Base-by-base conservation (phyloP, 805 yeast genomes). In the Ogataea salicorniae region DNA sequence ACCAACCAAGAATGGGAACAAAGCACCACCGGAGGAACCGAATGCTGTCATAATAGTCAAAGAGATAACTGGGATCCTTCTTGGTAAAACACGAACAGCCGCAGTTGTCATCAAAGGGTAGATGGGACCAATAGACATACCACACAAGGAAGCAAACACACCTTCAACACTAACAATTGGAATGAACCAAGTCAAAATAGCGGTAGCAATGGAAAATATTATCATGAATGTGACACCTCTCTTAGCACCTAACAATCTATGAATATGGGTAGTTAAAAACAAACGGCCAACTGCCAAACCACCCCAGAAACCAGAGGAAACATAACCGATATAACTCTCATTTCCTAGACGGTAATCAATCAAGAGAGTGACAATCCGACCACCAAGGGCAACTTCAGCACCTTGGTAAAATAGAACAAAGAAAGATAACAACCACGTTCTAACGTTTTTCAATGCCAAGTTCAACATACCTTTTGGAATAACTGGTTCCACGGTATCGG, bases 281-380 rank as follows among this genome's bases (percentile, higher is more conserved):
- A 84, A 63, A 50, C 92, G 68, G 0, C 92, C 92, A 15, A 75
- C 50, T 0, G 90, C 81, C 18, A 84, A 61, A 0, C 92, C 92
- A 22, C 76, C 74, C 90, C 90, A 84, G 58, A 76, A 84, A 15
- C 87, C 83, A 5, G 88, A 76, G 0, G 84, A 80, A 14, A 83
- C 79, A 56, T 78, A 81, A 8, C 89, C 84, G 58, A 80, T 76
- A 18, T 68, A 60, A 1, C 68, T 55, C 33, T 68, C 68, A 42
- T 70, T 66, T 16, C 80, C 80, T 15, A 72, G 64, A 48, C 85
- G 74, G 45, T 80, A 75, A 23, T 73, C 76, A 38, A 80, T 68
- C 46, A 85, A 64, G 56, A 75, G 85, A 3, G 88, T 79, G 41
- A 80, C 80, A 17, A 80, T 67, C 90, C 91, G 84, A 2, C 88